Conservation (phyloP, 2,329 filamentous ascomycete genomes). For the Myriosclerotinia scirpicola region DNA sequence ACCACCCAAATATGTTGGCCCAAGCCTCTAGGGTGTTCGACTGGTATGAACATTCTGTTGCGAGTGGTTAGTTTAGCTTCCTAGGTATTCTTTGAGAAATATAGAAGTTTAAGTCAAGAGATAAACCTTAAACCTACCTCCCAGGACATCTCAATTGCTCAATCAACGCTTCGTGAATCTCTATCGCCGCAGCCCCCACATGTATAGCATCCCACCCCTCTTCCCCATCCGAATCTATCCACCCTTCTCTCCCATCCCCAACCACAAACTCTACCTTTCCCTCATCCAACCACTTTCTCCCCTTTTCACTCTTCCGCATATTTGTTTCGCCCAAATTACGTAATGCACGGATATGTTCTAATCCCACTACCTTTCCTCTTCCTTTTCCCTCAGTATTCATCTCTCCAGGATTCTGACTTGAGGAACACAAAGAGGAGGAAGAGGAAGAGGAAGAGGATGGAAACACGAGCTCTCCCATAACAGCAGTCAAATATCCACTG, state of each 20-base stretch:
- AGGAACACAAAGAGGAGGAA: background rate
- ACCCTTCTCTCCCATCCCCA: conserved; percentile 72
- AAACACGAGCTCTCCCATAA: conserved; percentile 64
- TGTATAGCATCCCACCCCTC: conserved; percentile 88
- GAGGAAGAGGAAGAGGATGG: background rate
- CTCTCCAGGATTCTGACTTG: background rate
- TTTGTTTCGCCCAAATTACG: conserved; percentile 63
- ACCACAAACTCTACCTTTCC: conserved; percentile 71
- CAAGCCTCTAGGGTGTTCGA: conserved; percentile 52
- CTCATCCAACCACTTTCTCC: conserved; percentile 57
- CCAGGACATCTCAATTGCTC: conserved; percentile 79
- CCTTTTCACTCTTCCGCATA: conserved; percentile 62
- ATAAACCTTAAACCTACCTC: conserved; percentile 44
- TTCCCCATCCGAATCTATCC: conserved; percentile 48
- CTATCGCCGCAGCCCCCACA: conserved; percentile 80
- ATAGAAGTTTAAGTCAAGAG: background rate
- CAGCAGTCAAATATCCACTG: conserved; percentile 82
- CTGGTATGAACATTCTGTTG: conserved; percentile 70
- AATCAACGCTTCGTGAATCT: conserved; percentile 70
- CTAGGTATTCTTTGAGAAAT: background rate
- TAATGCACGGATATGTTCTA: conserved; percentile 71
- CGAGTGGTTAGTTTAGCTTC: background rate
- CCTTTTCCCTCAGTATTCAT: conserved; percentile 12
- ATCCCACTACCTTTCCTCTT: conserved; percentile 58
- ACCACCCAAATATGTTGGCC: conserved; percentile 64